phyloP scores from a whole-genome alignment of 2,329 filamentous ascomycete species.

The Chaetomium sp. region DNA sequence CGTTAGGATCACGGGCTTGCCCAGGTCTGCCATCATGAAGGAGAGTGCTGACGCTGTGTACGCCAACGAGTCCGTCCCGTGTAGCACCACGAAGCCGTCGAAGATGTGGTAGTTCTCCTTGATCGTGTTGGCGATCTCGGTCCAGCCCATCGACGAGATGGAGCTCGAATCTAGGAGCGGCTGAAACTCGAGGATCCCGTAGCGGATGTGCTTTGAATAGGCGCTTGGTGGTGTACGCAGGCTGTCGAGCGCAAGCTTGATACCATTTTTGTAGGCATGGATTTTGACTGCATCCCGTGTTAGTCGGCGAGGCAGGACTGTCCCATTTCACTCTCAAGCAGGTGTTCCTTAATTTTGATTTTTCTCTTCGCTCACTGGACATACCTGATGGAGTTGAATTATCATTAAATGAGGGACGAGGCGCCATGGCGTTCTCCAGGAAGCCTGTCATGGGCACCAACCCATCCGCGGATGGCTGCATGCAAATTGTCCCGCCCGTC shows the following conservation, averaged over 20 bases:
- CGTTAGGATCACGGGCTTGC: constrained; percentile 85
- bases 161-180: constrained; percentile 84
- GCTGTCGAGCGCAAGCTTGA: constrained; percentile 52
- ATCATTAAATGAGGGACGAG: constrained; percentile 81
- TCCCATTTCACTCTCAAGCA: neutral
- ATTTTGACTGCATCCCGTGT: constrained; percentile 36
- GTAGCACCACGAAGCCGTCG: constrained; percentile 84
- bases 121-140: constrained; percentile 73
- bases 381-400: constrained; percentile 46
- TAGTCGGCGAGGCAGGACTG: too few relatives aligned
- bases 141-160: constrained; percentile 81
- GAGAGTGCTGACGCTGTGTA: constrained; percentile 87
- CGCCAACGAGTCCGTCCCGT: constrained; percentile 83
- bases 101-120: constrained; percentile 80
- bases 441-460: constrained; percentile 77
- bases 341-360: constrained; percentile 12
- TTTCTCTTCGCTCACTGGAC: too few relatives aligned
- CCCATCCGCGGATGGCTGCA: constrained; percentile 74
- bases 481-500: constrained; percentile 86
- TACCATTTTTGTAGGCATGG: constrained; percentile 45
- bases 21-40: constrained; percentile 87
- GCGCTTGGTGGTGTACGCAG: constrained; percentile 74
- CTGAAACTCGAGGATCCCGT: constrained; percentile 76
- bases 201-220: constrained; percentile 75
- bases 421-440: constrained; percentile 73